These are phyloP conservation scores for Pseudisothecium myosuroides DNA, from an alignment of 225 moss, liverwort and hornwort species.

Conservation along the genomic window DNA sequence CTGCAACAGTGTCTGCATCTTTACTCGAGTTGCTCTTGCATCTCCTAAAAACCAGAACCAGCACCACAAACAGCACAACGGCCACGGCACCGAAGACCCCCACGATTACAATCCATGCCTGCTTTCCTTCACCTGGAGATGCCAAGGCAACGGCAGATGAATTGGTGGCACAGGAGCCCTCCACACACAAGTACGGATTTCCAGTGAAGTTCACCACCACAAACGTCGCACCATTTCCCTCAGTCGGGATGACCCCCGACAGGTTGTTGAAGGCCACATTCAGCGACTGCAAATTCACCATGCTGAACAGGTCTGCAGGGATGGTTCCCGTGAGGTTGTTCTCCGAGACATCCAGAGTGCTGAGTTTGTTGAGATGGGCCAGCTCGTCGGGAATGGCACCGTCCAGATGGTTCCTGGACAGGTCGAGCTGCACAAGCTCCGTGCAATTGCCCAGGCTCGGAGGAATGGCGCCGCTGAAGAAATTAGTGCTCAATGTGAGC, in stretches of 20 bases:
- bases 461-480: background rate
- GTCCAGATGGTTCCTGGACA: background rate
- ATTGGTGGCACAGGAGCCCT: background rate
- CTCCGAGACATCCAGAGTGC: background rate
- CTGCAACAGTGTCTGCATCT: too few relatives aligned
- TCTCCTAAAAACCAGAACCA: background rate
- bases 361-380: background rate
- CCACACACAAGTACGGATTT: background rate
- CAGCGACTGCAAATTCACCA: background rate
- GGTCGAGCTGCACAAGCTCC: background rate
- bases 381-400: background rate
- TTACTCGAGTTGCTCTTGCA: background rate
- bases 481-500: background rate
- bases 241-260: background rate
- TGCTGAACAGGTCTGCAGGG: background rate
- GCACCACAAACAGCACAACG: background rate
- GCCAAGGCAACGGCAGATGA: background rate
- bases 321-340: background rate
- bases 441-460: background rate
- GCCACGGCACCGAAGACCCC: background rate
- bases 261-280: background rate
- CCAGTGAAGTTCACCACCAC: background rate
- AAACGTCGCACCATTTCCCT: background rate
- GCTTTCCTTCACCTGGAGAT: background rate
- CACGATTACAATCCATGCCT: background rate